Evolutionary conservation across 2,329 filamentous ascomycete species (phyloP).

Genomic region (Paraphoma chrysanthemicola): DNA sequence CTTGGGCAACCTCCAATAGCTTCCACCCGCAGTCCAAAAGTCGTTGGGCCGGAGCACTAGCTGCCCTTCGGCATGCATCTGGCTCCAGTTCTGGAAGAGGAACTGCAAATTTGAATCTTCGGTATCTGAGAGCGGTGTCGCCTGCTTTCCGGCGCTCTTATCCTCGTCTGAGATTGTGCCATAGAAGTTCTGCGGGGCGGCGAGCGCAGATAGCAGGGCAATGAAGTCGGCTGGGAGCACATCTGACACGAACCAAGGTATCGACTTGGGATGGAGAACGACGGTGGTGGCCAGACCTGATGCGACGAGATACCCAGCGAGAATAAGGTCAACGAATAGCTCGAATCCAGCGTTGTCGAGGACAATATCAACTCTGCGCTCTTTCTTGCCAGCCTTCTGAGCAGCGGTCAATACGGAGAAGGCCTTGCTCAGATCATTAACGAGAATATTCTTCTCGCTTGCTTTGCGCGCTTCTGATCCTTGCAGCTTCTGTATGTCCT

Average conservation of each 20-base stretch:
- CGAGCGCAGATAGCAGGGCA: constrained; percentile 81
- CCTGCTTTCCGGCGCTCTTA: constrained; percentile 60
- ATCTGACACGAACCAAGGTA: constrained; percentile 98
- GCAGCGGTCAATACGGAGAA: constrained; percentile 73
- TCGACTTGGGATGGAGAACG: constrained; percentile 89
- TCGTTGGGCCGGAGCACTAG: constrained; percentile 81
- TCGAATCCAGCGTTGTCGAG: constrained; percentile 98
- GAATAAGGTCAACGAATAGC: constrained; percentile 90
- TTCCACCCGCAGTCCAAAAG: constrained; percentile 90
- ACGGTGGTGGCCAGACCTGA: constrained; percentile 84
- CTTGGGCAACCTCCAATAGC: constrained; percentile 84
- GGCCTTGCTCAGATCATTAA: constrained; percentile 79
- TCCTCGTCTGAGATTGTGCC: constrained; percentile 74
- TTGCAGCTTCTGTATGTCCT: constrained; percentile 96
- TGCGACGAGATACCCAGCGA: constrained; percentile 88
- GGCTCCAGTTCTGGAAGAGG: constrained; percentile 82
- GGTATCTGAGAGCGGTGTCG: constrained; percentile 68
- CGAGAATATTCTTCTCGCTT: constrained; percentile 88
- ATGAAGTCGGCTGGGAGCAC: constrained; percentile 86
- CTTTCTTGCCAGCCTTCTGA: constrained; percentile 65
- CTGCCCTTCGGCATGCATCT: constrained; percentile 81
- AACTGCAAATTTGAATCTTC: constrained; percentile 74
- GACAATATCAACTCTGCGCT: constrained; percentile 88
- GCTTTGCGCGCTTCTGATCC: constrained; percentile 84
- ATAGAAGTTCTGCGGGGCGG: constrained; percentile 80